Conservation (phyloP, 345 rosid species). For the Anacardium occidentale region DNA sequence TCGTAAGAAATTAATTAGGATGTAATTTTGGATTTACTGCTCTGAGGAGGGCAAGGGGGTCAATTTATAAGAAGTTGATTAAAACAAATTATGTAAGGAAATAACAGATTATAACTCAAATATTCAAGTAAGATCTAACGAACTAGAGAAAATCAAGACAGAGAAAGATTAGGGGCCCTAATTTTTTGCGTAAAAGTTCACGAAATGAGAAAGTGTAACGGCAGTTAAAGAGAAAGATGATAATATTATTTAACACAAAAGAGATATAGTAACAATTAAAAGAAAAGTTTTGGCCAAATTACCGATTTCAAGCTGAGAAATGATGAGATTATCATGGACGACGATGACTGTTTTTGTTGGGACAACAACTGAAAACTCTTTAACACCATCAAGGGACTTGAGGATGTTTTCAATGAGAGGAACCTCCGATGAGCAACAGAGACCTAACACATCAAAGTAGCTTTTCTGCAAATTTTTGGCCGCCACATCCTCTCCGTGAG, state of each 20-base stretch:
- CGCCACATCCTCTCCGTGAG: background rate
- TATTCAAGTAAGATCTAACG: background rate
- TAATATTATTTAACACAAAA: background rate
- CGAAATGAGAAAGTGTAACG: background rate
- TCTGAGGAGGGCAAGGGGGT: too few relatives aligned
- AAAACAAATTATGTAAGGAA: too few relatives aligned
- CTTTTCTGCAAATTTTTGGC: conserved; percentile 50
- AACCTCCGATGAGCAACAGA: conserved; percentile 90
- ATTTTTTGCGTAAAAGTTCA: background rate
- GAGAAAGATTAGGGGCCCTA: background rate
- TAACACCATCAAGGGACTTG: conserved; percentile 57
- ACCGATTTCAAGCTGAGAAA: conserved; percentile 82
- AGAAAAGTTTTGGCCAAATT: background rate
- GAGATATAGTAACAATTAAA: background rate
- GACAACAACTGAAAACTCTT: conserved; percentile 66
- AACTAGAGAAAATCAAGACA: too few relatives aligned
- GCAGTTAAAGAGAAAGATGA: background rate
- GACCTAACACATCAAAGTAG: conserved; percentile 82
- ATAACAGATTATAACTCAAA: background rate
- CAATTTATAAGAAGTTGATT: too few relatives aligned
- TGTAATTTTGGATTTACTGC: too few relatives aligned
- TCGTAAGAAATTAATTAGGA: too few relatives aligned
- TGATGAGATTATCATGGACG: conserved; percentile 63
- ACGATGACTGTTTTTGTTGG: conserved; percentile 84
- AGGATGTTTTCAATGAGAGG: conserved; percentile 68